Evolutionary conservation across 257 asterid genomes (phyloP), one percentile per base, ranked within the genome.

Genomic region (Mitragyna speciosa): DNA sequence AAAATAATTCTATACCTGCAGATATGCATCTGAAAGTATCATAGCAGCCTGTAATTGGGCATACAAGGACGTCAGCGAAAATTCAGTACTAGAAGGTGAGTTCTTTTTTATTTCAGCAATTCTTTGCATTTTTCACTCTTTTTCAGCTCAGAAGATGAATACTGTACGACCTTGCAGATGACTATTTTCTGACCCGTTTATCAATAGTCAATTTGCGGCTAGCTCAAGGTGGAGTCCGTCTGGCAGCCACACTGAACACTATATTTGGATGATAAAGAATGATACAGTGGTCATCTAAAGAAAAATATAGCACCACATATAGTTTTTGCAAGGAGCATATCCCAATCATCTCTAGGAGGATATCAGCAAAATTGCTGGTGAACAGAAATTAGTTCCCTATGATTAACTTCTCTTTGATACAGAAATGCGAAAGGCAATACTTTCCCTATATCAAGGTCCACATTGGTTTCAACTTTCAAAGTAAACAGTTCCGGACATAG

Each of bases 41-140:
- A 89, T 88, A 85, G 98, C 97, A 79, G 98, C 97, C 7, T 95
- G 98, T 67, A 86, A 82, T 31, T 90, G 93, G 95, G 97, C 98
- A 24, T 95, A 95, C 66, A 90, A 90, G 85, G 96, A 92, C 47
- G 98, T 91, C 2, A 76, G 47, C 2, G 88, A 92, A 76, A 90
- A 69, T 73, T 89, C 99, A 2, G 86, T 83, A 47, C 93, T 95
- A 36, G 89, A 87, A 87, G 97, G 98, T 93, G 85, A 43, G 28
- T 64, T 16, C 26, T 22, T 30, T 79, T 30, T 41, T 31, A 28
- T 36, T 20, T 33, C 28, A 26, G 20, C 28, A 48, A 1, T 73
- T 64, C 31, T 12, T 14, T 67, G 70, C 15, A 28, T 52, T 28
- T 26, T 65, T 7, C 16, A 31, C 11, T 6, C 17, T 2, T 47